A percentile compares a stretch with the other conserved stretches of the same genome.
Evolutionary conservation across 2,329 filamentous ascomycete genomes (phyloP).

Genomic region (Plenodomus lindquistii): DNA sequence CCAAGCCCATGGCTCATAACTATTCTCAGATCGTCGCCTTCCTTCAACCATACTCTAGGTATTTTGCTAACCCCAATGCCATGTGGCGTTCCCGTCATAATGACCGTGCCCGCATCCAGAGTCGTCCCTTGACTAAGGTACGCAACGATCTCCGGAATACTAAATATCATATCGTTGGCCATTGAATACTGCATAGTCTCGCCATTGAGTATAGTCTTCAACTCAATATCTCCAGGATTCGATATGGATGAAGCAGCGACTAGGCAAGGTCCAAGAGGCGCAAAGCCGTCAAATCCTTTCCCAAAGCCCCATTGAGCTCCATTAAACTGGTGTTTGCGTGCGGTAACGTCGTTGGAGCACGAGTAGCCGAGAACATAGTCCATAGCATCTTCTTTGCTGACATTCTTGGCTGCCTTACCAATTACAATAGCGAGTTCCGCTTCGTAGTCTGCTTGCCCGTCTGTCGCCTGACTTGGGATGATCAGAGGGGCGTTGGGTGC

Average conservation of each 20-base stretch:
- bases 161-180: constrained; percentile 53
- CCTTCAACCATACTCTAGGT: constrained; percentile 46
- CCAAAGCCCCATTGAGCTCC: constrained; percentile 56
- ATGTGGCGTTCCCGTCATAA: constrained; percentile 52
- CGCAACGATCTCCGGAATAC: constrained; percentile 47
- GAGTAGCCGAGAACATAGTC: constrained; percentile 57
- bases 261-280: constrained; percentile 55
- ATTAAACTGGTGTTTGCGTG: constrained; percentile 52
- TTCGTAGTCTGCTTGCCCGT: constrained; percentile 23
- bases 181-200: constrained; percentile 47
- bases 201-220: constrained; percentile 52
- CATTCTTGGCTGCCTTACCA: constrained; percentile 54
- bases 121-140: constrained; percentile 48
- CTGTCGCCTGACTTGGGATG: constrained; percentile 15
- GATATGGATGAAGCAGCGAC: constrained; percentile 47
- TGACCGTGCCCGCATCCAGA: constrained; percentile 48
- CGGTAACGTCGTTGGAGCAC: constrained; percentile 57
- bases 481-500: constrained; percentile 13
- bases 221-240: constrained; percentile 45
- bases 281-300: constrained; percentile 58
- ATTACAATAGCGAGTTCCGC: constrained; percentile 48
- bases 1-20: constrained; percentile 35
- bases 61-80: constrained; percentile 50
- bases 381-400: constrained; percentile 48
- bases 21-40: constrained; percentile 47